A percentile compares a stretch with the other conserved stretches of the same genome.
Evolutionary conservation across 192 early-diverging fungal species (phyloP).

Genomic region (Coemansia sp.): DNA sequence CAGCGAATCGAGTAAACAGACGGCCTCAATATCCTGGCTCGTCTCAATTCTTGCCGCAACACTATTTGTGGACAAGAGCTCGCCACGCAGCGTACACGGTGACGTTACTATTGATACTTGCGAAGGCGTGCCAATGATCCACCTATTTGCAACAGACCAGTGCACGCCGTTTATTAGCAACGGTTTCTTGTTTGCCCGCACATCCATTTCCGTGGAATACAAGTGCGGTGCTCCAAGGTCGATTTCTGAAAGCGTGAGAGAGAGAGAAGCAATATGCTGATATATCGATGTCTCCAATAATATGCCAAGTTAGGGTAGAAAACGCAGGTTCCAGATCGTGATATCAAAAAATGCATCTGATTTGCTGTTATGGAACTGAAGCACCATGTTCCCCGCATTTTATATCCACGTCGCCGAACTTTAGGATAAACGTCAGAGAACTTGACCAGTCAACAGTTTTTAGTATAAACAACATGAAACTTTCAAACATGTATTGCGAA

Average conservation of each 20-base stretch:
- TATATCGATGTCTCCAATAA: no score
- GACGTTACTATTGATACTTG: conserved; percentile 30
- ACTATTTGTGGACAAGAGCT: conserved; percentile 14
- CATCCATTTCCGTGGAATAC: conserved; percentile 20
- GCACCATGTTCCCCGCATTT: neutral
- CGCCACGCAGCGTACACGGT: conserved; percentile 10
- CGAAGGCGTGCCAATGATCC: conserved; percentile 31
- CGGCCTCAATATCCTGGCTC: conserved; percentile 21
- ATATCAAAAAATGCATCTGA: neutral
- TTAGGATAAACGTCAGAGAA: no score
- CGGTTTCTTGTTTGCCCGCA: conserved; percentile 19
- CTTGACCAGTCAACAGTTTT: no score
- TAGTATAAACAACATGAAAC: neutral
- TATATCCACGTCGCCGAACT: no score
- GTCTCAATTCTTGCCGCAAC: conserved; percentile 21
- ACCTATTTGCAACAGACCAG: conserved; percentile 42
- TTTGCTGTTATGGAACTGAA: neutral
- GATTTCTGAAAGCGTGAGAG: neutral
- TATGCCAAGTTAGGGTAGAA: no score
- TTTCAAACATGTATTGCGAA: neutral
- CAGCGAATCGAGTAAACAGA: conserved; percentile 30
- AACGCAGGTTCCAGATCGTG: no score
- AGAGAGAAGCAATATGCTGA: no score
- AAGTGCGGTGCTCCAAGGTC: neutral
- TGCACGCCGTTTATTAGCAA: conserved; percentile 18